Conservation (phyloP, 495 filamentous ascomycete species). For the Pseudomonodictys pantanalensis region DNA sequence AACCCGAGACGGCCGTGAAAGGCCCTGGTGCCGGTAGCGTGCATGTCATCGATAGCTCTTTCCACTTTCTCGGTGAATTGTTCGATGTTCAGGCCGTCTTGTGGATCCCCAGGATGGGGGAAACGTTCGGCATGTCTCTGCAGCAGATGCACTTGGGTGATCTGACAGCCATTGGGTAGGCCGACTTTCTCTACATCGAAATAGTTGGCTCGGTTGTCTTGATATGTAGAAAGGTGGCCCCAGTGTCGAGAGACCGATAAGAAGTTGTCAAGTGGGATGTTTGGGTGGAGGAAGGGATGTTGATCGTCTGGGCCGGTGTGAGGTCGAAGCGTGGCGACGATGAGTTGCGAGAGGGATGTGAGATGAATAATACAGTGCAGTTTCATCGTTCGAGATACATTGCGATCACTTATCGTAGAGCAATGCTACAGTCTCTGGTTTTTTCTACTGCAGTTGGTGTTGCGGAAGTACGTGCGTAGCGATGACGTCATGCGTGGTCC, state of each 20-base stretch:
- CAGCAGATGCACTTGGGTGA: conserved; percentile 52
- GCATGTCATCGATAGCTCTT: conserved; percentile 33
- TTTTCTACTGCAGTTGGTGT: too few species aligned
- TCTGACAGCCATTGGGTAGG: conserved; percentile 51
- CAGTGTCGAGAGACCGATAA: conserved; percentile 28
- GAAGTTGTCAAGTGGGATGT: conserved; percentile 15
- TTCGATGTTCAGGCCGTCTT: conserved; percentile 47
- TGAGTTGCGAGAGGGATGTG: too few species aligned
- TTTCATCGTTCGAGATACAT: too few species aligned
- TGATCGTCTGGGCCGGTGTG: too few species aligned
- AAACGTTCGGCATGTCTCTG: conserved; percentile 56
- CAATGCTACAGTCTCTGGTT: too few species aligned
- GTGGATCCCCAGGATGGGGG: conserved; percentile 48
- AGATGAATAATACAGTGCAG: too few species aligned
- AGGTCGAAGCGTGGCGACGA: too few species aligned
- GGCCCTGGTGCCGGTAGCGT: too few species aligned
- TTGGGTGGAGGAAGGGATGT: not conserved
- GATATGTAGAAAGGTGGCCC: conserved; percentile 50
- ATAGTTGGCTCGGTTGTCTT: conserved; percentile 44
- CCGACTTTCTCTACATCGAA: conserved; percentile 47
- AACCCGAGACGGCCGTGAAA: conserved; percentile 51
- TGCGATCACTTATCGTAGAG: too few species aligned
- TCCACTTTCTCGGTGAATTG: conserved; percentile 49
- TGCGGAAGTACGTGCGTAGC: too few species aligned
- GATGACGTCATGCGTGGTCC: too few species aligned